Base-by-base conservation (phyloP, 768 basidiomycete genomes). In the Flagelloscypha sp. region DNA sequence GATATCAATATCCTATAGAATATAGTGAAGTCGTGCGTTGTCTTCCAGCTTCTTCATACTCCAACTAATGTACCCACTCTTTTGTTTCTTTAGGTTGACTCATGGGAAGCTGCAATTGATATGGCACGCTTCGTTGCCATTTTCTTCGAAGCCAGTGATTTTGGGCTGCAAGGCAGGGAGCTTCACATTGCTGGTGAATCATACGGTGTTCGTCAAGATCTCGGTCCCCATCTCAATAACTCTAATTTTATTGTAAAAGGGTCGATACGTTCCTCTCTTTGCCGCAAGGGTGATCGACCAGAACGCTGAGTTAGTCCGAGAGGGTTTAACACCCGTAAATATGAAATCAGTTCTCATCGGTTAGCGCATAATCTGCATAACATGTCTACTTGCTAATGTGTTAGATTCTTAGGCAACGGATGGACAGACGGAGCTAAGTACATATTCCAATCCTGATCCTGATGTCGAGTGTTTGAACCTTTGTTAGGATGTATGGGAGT, bases 101-200 rank as follows among this genome's bases (percentile, higher is more conserved):
- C n/a, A n/a, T 12, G 43, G 41, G 68, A 74, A 29, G 74, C 70
- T 5, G 70, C 71, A 1, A 55, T 61, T 25, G 74, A 77, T 36
- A 65, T 76, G 8, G 68, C 71, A 3, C 65, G 72, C 1, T 76
- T 76, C 38, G 55, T 75, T 1, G 55, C 62, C 12, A 66, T 77
- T 36, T 75, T 76, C 52, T 74, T 74, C 27, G 68, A 74, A 40
- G 58, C 48, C 15, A 57, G 44, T 22, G 56, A 69, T 38, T 74
- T 75, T 56, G n/a, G n/a, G n/a, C n/a, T n/a, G n/a, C 64, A 72
- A 44, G 72, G 70, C 2, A 53, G 73, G 1, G 46, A 48, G 2
- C 62, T 66, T 40, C 77, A 81, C 41, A 67, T 81, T 62, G 62
- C 74, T 2, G 76, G 66, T 12, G 64, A 75, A 54, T 73, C 70